Evolutionary conservation across 2,329 filamentous ascomycete genomes (phyloP).

Genomic region (Blastomyces silverae): DNA sequence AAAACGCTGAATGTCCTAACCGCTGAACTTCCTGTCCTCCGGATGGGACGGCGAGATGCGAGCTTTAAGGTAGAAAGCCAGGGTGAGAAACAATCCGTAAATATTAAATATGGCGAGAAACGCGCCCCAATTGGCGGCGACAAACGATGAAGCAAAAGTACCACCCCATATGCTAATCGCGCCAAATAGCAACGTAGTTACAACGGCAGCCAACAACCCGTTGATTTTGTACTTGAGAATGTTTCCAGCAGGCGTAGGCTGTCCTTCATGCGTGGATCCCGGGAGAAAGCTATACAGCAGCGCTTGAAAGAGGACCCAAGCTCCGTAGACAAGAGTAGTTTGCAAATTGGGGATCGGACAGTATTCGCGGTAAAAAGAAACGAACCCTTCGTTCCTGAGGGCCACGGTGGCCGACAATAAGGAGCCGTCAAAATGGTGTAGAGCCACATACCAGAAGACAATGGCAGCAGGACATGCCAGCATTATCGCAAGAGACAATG

Average conservation of each 20-base stretch:
- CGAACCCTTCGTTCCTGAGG: conserved; percentile 19
- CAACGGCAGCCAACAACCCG: conserved; percentile 38
- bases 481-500: conserved; percentile 21
- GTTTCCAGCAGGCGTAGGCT: conserved; percentile 42
- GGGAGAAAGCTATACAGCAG: conserved; percentile 33
- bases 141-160: conserved; percentile 35
- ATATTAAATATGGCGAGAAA: conserved; percentile 38
- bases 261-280: conserved; percentile 32
- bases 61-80: conserved; percentile 37
- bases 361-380: conserved; percentile 21
- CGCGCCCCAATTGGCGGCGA: conserved; percentile 41
- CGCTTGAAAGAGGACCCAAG: conserved; percentile 34
- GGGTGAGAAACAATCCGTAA: conserved; percentile 31
- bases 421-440: conserved; percentile 25
- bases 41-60: conserved; percentile 37
- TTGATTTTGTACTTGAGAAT: conserved; percentile 43
- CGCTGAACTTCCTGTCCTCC: conserved; percentile 41
- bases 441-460: conserved; percentile 22
- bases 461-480: conserved; percentile 24
- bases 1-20: conserved; percentile 9
- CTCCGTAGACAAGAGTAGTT: conserved; percentile 25
- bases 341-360: conserved; percentile 19
- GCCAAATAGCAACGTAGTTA: conserved; percentile 34
- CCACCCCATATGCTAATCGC: conserved; percentile 25
- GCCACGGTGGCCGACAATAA: conserved; percentile 18